Evolutionary conservation across 805 yeast genomes (phyloP).

Genomic region (Suhomyces pyralidae): DNA sequence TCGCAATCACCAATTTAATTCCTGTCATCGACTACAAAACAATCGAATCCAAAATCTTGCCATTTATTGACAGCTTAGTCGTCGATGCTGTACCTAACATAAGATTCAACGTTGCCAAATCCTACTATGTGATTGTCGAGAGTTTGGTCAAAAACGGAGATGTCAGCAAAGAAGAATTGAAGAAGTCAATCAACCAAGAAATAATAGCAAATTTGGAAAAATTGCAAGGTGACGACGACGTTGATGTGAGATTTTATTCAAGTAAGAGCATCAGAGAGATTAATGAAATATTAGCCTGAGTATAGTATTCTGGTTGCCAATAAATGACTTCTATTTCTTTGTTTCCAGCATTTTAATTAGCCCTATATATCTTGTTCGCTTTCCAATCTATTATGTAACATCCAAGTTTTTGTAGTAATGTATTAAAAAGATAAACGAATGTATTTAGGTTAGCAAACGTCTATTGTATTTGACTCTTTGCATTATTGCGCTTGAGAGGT

Average conservation of each 20-base stretch:
- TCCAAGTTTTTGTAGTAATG: background rate
- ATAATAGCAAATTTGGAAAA: conserved; percentile 64
- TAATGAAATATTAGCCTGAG: conserved; percentile 19
- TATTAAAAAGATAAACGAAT: no score
- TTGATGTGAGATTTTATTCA: conserved; percentile 88
- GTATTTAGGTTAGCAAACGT: no score
- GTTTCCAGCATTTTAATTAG: background rate
- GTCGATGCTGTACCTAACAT: conserved; percentile 91
- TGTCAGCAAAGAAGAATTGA: conserved; percentile 18
- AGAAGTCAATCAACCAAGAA: conserved; percentile 34
- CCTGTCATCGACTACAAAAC: conserved; percentile 62
- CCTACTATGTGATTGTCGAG: conserved; percentile 61
- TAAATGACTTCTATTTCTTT: background rate
- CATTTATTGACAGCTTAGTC: conserved; percentile 70
- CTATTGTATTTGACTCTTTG: no score
- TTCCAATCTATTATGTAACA: background rate
- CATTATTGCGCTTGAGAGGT: background rate
- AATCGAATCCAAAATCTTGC: conserved; percentile 65
- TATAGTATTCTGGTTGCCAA: background rate
- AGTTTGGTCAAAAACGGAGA: conserved; percentile 34
- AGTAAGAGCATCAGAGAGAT: conserved; percentile 49
- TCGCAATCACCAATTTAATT: conserved; percentile 79
- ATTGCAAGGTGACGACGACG: conserved; percentile 70
- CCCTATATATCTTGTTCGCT: background rate
- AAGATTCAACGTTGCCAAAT: conserved; percentile 90